phyloP scores from a whole-genome alignment of 208 protist genomes.

The Herpetomonas samuelpessoai region DNA sequence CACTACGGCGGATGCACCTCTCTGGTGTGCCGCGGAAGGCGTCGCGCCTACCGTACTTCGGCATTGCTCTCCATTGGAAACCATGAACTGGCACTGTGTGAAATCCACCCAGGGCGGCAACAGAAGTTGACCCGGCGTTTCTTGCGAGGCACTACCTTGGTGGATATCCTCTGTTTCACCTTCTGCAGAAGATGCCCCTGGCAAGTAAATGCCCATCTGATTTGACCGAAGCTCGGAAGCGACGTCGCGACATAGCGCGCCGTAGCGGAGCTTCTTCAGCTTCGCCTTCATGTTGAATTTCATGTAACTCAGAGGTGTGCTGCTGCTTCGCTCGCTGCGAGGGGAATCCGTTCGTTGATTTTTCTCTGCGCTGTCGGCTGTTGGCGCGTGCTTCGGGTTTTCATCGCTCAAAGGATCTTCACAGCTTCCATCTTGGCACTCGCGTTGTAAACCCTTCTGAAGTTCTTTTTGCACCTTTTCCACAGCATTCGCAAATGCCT shows the following conservation, averaged over 20 bases:
- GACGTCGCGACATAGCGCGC: conserved; percentile 25
- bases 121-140: not conserved
- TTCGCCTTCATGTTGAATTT: conserved; percentile 61
- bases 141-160: too few species aligned
- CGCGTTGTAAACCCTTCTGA: not conserved
- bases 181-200: conserved; percentile 14
- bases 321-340: not conserved
- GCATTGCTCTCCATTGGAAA: too few species aligned
- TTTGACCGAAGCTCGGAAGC: not conserved
- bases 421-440: not conserved
- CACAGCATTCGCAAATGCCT: conserved; percentile 47
- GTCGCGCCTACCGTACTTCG: not conserved
- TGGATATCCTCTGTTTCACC: too few species aligned
- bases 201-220: not conserved
- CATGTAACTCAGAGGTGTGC: conserved; percentile 15
- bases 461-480: conserved; percentile 18
- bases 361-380: not conserved
- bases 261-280: conserved; percentile 35
- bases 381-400: not conserved
- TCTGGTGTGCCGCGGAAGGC: not conserved
- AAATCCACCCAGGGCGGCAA: conserved; percentile 23
- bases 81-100: conserved; percentile 13
- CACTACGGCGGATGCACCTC: not conserved
- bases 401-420: not conserved
- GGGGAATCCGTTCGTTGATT: not conserved